Percentiles rank a stretch among this genome's conserved stretches.
phyloP scores from a whole-genome alignment of 495 filamentous ascomycete species.

The Aspergillus bertholletiae region DNA sequence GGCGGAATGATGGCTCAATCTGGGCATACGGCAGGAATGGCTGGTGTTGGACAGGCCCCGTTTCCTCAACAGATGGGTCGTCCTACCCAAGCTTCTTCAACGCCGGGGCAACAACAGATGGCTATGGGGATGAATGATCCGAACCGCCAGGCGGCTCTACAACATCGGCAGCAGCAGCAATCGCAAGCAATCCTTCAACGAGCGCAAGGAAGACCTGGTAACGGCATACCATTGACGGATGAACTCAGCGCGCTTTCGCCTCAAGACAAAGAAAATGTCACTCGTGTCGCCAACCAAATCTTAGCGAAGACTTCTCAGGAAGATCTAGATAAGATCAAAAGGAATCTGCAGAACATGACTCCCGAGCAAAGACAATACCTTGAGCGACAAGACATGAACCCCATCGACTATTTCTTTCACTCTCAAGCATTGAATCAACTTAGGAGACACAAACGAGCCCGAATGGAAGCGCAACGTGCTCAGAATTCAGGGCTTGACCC shows the following conservation, averaged over 20 bases:
- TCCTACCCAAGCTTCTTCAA: conserved; percentile 50
- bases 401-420: conserved; percentile 48
- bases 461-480: conserved; percentile 30
- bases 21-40: conserved; percentile 18
- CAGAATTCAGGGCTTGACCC: conserved; percentile 28
- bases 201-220: conserved; percentile 32
- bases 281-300: conserved; percentile 38
- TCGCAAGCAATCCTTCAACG: conserved; percentile 29
- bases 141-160: conserved; percentile 36
- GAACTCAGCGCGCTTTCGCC: conserved; percentile 34
- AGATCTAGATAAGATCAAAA: conserved; percentile 43
- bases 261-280: conserved; percentile 43
- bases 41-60: conserved; percentile 34
- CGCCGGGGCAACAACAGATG: conserved; percentile 42
- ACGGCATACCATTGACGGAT: conserved; percentile 27
- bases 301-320: conserved; percentile 35
- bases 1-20: conserved; percentile 41
- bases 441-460: conserved; percentile 30
- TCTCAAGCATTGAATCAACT: conserved; percentile 42
- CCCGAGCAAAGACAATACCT: conserved; percentile 42
- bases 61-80: conserved; percentile 53
- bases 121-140: conserved; percentile 44
- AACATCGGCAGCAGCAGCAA: conserved; percentile 27
- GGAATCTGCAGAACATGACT: conserved; percentile 41
- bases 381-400: conserved; percentile 39